Base-by-base conservation (phyloP, 495 filamentous ascomycete species). In the Delitschia confertaspora region DNA sequence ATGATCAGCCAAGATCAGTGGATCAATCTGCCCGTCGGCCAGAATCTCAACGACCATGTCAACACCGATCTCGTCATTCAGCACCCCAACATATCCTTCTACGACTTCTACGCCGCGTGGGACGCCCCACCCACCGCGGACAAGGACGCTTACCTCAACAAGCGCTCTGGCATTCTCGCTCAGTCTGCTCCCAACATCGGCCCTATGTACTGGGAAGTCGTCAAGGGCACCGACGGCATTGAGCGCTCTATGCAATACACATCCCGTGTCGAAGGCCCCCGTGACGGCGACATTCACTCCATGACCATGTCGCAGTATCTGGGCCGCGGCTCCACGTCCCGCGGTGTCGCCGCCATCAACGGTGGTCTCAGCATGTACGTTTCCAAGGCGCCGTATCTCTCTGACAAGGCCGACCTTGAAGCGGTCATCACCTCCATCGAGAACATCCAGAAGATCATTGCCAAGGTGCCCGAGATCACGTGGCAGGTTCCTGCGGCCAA, bases 11-110 rank as follows among this genome's bases (percentile, higher is more conserved):
- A 68, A 52, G 77, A 78, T 20, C 53, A 74, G 13, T 86, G 82
- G 82, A 81, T 88, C 56, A 66, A 76, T 48, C 67, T 83, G 11
- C 83, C 83, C 16, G 82, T 88, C 14, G 83, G 83, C 18, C 70
- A 80, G 55, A 84, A 83, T 56, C 59, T 86, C 30, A 73, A 78
- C 46, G 83, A 87, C 57, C 82, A 88, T 60, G 53, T 56, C 34
- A 56, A 56, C 38, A 85, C 83, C 48, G 73, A 82, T 55, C 68
- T 76, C 13, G 70, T 79, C 38, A 69, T 85, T 45, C 70, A 67
- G 27, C 76, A 83, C 49, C 71, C 73, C 31, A 64, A 70, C 38
- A 71, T 82, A 21, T 66, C 65, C 6, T 68, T 76, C 49, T 81
- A 81, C 48, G 76, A 83, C 66, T 82, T 77, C 47, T 80, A 79